Percentiles rank a stretch among this genome's conserved stretches.
phyloP scores from a whole-genome alignment of 495 filamentous ascomycete species.

The Opeltia flavorubescens region DNA sequence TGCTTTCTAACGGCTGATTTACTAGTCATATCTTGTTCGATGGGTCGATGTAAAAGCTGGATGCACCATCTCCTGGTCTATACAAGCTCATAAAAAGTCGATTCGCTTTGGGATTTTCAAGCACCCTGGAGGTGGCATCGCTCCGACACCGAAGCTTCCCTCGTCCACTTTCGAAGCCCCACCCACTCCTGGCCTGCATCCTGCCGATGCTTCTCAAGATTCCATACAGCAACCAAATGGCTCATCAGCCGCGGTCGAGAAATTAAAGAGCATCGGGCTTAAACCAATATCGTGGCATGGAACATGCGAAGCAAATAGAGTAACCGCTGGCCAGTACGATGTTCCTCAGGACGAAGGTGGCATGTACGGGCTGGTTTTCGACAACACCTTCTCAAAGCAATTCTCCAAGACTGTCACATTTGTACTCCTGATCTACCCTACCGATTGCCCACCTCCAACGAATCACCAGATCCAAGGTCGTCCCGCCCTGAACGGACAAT shows the following conservation, averaged over 20 bases:
- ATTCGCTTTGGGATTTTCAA: slow-evolving; percentile 97
- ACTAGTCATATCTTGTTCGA: slow-evolving; percentile 87
- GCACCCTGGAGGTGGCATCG: slow-evolving; percentile 61
- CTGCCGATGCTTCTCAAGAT: slow-evolving; percentile 28
- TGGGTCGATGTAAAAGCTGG: slow-evolving; percentile 84
- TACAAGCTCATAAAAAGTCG: slow-evolving; percentile 94
- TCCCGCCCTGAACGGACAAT: slow-evolving; percentile 4
- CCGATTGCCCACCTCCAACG: slow-evolving; percentile 64
- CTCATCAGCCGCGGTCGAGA: slow-evolving; percentile 55
- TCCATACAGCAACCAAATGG: slow-evolving; percentile 33
- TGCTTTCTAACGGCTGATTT: slow-evolving; percentile 1
- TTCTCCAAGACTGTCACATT: slow-evolving; percentile 89
- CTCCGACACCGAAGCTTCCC: slow-evolving; percentile 33
- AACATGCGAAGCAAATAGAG: slow-evolving; percentile 91
- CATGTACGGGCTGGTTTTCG: slow-evolving; percentile 93
- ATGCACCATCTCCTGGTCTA: slow-evolving; percentile 93
- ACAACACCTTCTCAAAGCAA: slow-evolving; percentile 97
- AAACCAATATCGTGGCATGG: slow-evolving; percentile 79
- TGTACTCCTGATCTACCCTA: slow-evolving; percentile 85
- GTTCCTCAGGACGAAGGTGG: slow-evolving; percentile 58
- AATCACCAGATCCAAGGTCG: slow-evolving; percentile 32
- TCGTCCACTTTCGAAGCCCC: slow-evolving; percentile 33
- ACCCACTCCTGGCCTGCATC: slow-evolving; percentile 21
- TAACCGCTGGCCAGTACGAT: slow-evolving; percentile 80
- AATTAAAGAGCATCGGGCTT: slow-evolving; percentile 71